Base-by-base conservation (phyloP, 495 filamentous ascomycete genomes). In the Margaritispora aquatica region DNA sequence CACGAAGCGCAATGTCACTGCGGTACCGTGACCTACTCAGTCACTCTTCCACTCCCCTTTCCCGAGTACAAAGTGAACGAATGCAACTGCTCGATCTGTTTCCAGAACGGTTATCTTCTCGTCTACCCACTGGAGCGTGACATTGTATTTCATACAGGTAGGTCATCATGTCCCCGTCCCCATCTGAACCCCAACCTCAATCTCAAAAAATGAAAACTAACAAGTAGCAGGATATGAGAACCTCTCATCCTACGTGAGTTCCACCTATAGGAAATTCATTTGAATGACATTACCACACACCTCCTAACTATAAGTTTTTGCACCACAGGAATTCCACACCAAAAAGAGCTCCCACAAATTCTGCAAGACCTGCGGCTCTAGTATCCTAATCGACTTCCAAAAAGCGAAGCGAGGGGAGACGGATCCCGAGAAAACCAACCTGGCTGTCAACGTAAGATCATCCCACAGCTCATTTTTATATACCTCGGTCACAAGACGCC, bases 381-480 rank as follows among this genome's bases (percentile, higher is more conserved):
- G 51, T 27, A 31, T 63, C n/a, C 19, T 59, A 22, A 55, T 59
- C 11, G 61, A 63, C 23, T 47, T 49, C 19, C 19, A 27, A 22
- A 21, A 17, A 9, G 3, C 13, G 1, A 5, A 50, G n/a, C 21
- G 41, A 5, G 60, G 60, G 0, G 48, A 47, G 26, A 63, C 41
- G 11, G 56, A 56, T 27, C 61, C 61, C 9, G 51, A 27, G 19
- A 59, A 51, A 19, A 56, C 59, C 47, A 51, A 47, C 17, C 4
- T 63, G n/a, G 55, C 51, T 31, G 19, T 63, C 9, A 63, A 59
- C 56, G 61, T 63, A 55, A 26, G 61, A 46, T n/a, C n/a, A n/a
- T n/a, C n/a, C n/a, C n/a, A n/a, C n/a, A n/a, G n/a, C n/a, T n/a
- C n/a, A n/a, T n/a, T n/a, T n/a, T n/a, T n/a, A n/a, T n/a, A n/a